phyloP scores from a whole-genome alignment of 768 basidiomycete genomes.

The Naganishia kalamii region DNA sequence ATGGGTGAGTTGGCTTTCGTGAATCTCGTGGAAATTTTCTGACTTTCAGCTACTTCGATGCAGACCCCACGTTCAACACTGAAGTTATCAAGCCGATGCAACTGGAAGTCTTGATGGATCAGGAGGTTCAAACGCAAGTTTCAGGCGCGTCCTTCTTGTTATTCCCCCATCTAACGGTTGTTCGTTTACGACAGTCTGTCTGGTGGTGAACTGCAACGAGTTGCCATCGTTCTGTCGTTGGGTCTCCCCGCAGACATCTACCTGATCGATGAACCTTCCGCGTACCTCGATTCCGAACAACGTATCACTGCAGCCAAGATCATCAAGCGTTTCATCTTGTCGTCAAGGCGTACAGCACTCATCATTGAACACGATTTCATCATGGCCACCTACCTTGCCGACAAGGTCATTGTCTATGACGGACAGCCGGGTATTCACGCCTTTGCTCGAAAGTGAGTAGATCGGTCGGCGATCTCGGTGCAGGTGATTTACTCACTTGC shows the following conservation, averaged over 20 bases:
- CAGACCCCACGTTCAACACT: constrained; percentile 90
- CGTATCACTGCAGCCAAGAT: constrained; percentile 97
- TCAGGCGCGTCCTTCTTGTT: constrained; percentile 18
- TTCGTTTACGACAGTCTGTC: constrained; percentile 53
- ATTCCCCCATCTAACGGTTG: neutral
- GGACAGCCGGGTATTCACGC: constrained; percentile 73
- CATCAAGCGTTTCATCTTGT: constrained; percentile 95
- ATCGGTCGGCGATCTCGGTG: neutral
- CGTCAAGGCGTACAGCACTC: constrained; percentile 95
- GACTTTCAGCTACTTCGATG: constrained; percentile 7
- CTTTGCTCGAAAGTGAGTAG: constrained; percentile 77
- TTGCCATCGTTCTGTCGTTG: constrained; percentile 87
- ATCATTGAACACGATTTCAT: constrained; percentile 99
- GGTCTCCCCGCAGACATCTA: constrained; percentile 71
- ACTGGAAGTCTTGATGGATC: constrained; percentile 88
- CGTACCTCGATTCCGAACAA: constrained; percentile 87
- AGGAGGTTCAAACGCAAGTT: constrained; percentile 78
- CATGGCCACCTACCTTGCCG: constrained; percentile 98
- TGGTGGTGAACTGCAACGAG: constrained; percentile 95
- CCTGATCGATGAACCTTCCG: constrained; percentile 82
- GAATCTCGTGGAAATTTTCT: constrained; percentile 18
- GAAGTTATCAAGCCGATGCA: constrained; percentile 98
- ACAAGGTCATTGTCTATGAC: constrained; percentile 55
- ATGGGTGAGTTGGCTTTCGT: constrained; percentile 55
- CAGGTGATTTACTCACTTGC: constrained; percentile 4